A percentile compares a stretch with the other conserved stretches of the same genome.
Evolutionary conservation across 2,329 filamentous ascomycete genomes (phyloP).

Genomic region (Botrytis tulipae): DNA sequence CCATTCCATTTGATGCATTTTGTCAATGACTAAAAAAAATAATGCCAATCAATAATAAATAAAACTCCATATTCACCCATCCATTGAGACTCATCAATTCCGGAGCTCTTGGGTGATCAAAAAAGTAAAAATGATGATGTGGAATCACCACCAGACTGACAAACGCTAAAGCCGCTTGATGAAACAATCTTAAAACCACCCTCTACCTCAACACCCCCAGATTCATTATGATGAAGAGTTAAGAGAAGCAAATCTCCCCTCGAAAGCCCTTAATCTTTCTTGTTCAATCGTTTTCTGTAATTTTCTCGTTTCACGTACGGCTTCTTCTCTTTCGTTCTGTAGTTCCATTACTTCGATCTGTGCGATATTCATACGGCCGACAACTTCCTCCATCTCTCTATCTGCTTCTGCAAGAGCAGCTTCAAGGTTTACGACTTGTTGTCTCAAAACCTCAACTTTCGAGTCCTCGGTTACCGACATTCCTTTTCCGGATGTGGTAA

Average conservation of each 20-base stretch:
- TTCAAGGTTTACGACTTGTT: conserved; percentile 81
- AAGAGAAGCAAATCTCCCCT: conserved; percentile 35
- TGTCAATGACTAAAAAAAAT: not conserved
- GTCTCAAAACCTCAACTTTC: conserved; percentile 72
- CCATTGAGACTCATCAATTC: not conserved
- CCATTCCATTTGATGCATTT: conserved; percentile 8
- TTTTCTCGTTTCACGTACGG: conserved; percentile 66
- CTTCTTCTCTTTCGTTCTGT: conserved; percentile 72
- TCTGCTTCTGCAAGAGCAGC: conserved; percentile 74
- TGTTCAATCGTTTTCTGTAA: conserved; percentile 65
- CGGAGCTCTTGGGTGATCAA: not conserved
- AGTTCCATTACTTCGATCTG: conserved; percentile 81
- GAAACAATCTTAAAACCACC: conserved; percentile 17
- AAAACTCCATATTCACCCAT: conserved; percentile 13
- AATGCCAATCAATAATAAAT: conserved; percentile 1
- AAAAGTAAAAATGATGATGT: not conserved
- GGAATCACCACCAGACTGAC: not conserved
- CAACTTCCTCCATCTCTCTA: conserved; percentile 78
- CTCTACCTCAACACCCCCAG: not conserved
- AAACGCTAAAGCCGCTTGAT: conserved; percentile 19
- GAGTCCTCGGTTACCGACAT: conserved; percentile 68
- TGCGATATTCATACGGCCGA: conserved; percentile 75
- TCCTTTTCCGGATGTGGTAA: conserved; percentile 51
- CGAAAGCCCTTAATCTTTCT: conserved; percentile 35
- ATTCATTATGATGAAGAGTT: conserved; percentile 25